Evolutionary conservation across 2,329 filamentous ascomycete species (phyloP).

Genomic region (Penicillium sp.): DNA sequence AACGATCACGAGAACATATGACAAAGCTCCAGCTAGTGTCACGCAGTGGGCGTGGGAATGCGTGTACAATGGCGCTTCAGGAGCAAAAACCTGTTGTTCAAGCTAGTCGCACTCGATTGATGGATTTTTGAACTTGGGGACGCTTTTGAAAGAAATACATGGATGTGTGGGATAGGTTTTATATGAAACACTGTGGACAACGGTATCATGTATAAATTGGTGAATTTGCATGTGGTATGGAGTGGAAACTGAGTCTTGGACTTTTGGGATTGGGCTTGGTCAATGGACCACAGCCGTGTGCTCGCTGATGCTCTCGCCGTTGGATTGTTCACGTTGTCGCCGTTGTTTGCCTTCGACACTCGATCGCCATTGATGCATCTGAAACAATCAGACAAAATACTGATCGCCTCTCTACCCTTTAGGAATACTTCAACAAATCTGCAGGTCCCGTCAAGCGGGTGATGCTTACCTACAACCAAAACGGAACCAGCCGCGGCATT

Average conservation of each 20-base stretch:
- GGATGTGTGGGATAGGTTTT: slow-evolving; percentile 9
- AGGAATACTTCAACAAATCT: slow-evolving; percentile 94
- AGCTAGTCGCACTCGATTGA: slow-evolving; percentile 10
- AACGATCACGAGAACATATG: slow-evolving; percentile 10
- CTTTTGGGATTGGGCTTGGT: background rate
- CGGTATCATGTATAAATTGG: background rate
- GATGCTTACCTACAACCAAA: slow-evolving; percentile 88
- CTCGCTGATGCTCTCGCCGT: slow-evolving; percentile 56
- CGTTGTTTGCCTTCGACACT: slow-evolving; percentile 25
- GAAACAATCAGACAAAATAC: slow-evolving; percentile 38
- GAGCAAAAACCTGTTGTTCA: slow-evolving; percentile 8
- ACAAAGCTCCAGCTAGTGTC: slow-evolving; percentile 1
- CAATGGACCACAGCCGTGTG: slow-evolving; percentile 53
- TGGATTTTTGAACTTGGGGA: slow-evolving; percentile 5
- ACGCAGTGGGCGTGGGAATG: slow-evolving; percentile 4
- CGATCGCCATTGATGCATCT: slow-evolving; percentile 22
- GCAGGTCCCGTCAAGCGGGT: slow-evolving; percentile 90
- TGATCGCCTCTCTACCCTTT: slow-evolving; percentile 55
- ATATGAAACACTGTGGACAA: background rate
- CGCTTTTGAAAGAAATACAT: slow-evolving; percentile 2
- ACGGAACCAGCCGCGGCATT: slow-evolving; percentile 86
- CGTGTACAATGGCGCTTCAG: slow-evolving; percentile 2
- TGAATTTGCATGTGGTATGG: background rate
- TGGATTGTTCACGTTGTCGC: slow-evolving; percentile 26
- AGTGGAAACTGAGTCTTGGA: background rate